A percentile compares a stretch with the other conserved stretches of the same genome.
These are phyloP conservation scores for Fusarium sp. DNA, from an alignment of 2,329 filamentous ascomycete genomes.

Conservation along the genomic window DNA sequence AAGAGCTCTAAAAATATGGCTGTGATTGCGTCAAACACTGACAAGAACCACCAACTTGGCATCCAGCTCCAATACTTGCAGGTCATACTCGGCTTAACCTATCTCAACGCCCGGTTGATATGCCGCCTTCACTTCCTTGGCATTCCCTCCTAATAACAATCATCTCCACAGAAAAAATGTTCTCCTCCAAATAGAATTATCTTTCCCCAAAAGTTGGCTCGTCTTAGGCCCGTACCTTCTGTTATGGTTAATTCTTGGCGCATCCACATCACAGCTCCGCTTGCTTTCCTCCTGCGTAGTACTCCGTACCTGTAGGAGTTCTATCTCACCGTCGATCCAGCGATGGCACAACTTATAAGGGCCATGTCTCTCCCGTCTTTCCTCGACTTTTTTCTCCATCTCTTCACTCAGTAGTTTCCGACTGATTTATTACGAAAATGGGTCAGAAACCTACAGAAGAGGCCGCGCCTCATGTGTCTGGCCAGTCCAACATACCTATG, in stretches of 20 bases:
- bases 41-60: neutral
- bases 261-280: conserved; percentile 4
- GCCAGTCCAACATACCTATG: conserved; percentile 42
- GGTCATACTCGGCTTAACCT: neutral
- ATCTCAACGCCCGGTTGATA: neutral
- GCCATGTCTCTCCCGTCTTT: neutral
- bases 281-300: neutral
- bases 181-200: conserved; percentile 29
- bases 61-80: neutral
- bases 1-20: neutral
- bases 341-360: conserved; percentile 4
- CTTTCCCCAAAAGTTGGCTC: neutral
- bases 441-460: conserved; percentile 26
- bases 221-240: neutral
- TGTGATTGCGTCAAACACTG: neutral
- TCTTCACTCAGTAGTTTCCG: neutral
- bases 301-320: neutral
- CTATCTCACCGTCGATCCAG: neutral
- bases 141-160: neutral
- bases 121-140: neutral
- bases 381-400: rapidly evolving
- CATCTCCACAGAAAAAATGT: conserved; percentile 16
- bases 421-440: conserved; percentile 13
- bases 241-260: conserved; percentile 13
- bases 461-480: conserved; percentile 31